phyloP scores from a whole-genome alignment of 2,329 filamentous ascomycete genomes.

The Emergomyces orientalis region DNA sequence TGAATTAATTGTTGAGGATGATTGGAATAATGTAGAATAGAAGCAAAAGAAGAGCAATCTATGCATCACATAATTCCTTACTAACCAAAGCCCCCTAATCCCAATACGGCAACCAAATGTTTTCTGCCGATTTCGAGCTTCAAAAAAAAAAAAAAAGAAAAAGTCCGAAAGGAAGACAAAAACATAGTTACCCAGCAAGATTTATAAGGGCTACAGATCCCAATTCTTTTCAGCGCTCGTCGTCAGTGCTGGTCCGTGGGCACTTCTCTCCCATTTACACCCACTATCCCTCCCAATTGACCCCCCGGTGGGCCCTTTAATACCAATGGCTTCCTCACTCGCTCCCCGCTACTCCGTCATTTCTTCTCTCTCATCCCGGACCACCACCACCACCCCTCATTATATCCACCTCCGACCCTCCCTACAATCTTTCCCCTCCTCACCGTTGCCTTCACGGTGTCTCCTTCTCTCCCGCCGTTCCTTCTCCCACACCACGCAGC shows the following conservation, averaged over 20 bases:
- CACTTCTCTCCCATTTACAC: too few species aligned
- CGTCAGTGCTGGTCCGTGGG: neutral
- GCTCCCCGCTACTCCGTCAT: slow-evolving; percentile 17
- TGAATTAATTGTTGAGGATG: too few species aligned
- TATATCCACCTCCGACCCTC: slow-evolving; percentile 11
- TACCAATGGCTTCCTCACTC: slow-evolving; percentile 10
- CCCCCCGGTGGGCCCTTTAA: slow-evolving; percentile 22
- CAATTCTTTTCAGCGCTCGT: neutral
- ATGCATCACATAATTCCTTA: neutral
- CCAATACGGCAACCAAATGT: neutral
- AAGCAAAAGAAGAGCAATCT: too few species aligned
- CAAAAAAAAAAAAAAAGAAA: neutral
- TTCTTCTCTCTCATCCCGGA: slow-evolving; percentile 8
- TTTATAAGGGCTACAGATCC: neutral
- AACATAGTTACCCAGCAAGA: neutral
- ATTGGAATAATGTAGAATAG: too few species aligned
- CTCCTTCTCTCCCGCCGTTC: slow-evolving; percentile 21
- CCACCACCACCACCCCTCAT: slow-evolving; percentile 13
- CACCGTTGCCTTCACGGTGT: slow-evolving; percentile 15
- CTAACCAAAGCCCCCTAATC: neutral
- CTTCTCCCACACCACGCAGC: slow-evolving; percentile 27
- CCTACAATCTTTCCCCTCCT: slow-evolving; percentile 3
- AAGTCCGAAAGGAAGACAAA: neutral
- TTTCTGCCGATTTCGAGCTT: neutral
- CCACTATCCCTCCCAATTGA: slow-evolving; percentile 23